Conservation (phyloP, 495 filamentous ascomycete species). For the Penicillium salamii region DNA sequence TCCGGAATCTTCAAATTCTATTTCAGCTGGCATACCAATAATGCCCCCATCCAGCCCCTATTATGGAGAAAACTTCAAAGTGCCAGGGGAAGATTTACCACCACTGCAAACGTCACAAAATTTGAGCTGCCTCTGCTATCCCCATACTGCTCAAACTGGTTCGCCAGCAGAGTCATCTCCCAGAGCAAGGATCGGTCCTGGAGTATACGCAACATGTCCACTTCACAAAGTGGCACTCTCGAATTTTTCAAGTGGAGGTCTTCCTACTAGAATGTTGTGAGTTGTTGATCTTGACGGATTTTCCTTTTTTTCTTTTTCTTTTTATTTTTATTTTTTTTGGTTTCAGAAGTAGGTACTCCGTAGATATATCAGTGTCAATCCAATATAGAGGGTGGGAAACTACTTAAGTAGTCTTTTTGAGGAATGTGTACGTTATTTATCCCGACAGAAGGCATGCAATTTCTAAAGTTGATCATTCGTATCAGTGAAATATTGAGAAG, state of each 20-base stretch:
- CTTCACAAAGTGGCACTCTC: constrained; percentile 5
- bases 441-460: no score
- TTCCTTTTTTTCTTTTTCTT: no score
- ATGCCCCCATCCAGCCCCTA: neutral
- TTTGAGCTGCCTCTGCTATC: constrained; percentile 4
- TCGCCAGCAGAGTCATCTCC: neutral
- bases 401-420: no score
- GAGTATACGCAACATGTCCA: neutral
- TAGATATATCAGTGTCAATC: no score
- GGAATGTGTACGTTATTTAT: no score
- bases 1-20: neutral
- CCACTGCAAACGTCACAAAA: neutral
- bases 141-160: neutral
- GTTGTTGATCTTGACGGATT: no score
- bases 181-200: neutral
- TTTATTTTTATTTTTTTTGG: no score
- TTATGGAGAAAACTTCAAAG: neutral
- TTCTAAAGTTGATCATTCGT: no score
- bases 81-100: neutral
- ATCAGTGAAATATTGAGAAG: no score
- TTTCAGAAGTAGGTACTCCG: no score
- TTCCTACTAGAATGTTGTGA: constrained; percentile 2
- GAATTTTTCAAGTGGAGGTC: neutral
- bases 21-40: neutral
- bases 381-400: no score